These are phyloP conservation scores for Lineolata rhizophorae DNA, from an alignment of 495 filamentous ascomycete genomes.

Conservation along the genomic window DNA sequence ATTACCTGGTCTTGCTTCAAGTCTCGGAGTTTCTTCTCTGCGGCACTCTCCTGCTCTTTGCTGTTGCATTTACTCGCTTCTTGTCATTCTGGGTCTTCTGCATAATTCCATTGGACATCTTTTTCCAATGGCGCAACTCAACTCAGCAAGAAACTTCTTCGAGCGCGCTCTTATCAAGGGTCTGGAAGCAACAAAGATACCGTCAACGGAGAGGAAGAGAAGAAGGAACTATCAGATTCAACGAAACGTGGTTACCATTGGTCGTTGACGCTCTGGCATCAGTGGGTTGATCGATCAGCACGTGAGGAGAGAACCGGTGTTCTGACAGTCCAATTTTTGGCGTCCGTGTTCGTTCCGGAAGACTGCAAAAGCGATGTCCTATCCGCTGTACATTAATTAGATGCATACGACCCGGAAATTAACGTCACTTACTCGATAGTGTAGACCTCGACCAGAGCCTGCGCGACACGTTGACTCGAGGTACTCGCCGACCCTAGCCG, in stretches of 20 bases:
- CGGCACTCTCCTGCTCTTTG: background rate
- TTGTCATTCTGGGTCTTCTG: background rate
- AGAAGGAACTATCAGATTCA: constrained; percentile 1
- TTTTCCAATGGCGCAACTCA: constrained; percentile 1
- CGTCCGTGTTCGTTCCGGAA: too few relatives aligned
- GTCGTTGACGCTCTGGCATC: background rate
- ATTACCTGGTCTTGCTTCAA: constrained; percentile 1
- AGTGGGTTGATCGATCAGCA: constrained; percentile 1
- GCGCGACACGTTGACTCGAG: too few relatives aligned
- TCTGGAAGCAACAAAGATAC: background rate
- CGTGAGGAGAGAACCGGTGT: too few relatives aligned
- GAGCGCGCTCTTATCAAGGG: background rate
- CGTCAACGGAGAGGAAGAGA: background rate
- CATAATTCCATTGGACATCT: background rate
- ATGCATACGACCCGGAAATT: too few relatives aligned
- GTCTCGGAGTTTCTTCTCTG: constrained; percentile 1
- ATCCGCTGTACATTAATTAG: too few relatives aligned
- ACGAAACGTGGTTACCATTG: constrained; percentile 1
- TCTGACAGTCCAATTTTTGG: too few relatives aligned
- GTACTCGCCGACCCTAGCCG: too few relatives aligned
- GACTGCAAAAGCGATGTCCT: too few relatives aligned
- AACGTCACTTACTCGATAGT: too few relatives aligned
- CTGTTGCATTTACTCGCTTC: background rate
- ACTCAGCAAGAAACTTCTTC: background rate
- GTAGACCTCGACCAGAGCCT: too few relatives aligned